Evolutionary conservation across 148 eudicot genomes (phyloP).

Genomic region (Vaccinium macrocarpon): DNA sequence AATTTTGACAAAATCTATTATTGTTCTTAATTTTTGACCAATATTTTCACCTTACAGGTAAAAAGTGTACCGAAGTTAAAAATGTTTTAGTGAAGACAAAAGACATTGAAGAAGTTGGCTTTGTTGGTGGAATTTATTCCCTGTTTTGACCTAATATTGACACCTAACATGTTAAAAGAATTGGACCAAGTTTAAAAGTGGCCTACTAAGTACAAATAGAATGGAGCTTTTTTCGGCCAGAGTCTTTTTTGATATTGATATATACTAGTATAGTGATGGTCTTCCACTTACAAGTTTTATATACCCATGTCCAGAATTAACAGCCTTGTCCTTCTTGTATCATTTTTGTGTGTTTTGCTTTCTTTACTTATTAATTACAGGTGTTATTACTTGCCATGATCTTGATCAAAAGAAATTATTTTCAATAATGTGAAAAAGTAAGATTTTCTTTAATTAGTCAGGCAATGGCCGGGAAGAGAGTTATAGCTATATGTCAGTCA

Average conservation of each 20-base stretch:
- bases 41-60: not conserved
- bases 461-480: slow-evolving; percentile 72
- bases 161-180: not conserved
- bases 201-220: not conserved
- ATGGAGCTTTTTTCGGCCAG: not conserved
- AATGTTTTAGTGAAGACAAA: not conserved
- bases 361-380: not conserved
- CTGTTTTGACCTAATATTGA: not conserved
- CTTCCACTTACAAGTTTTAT: not conserved
- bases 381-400: not conserved
- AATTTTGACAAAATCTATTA: no score
- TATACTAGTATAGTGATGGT: not conserved
- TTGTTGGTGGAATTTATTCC: not conserved
- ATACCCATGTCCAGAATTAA: not conserved
- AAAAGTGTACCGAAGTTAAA: not conserved
- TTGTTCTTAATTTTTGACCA: not conserved
- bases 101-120: not conserved
- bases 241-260: no score
- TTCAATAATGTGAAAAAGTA: not conserved
- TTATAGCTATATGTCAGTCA: slow-evolving; percentile 85
- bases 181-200: not conserved
- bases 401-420: not conserved
- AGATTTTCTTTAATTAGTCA: slow-evolving; percentile 1
- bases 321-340: slow-evolving; percentile 1
- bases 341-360: not conserved